phyloP scores from a whole-genome alignment of 1,284 basidiomycete species.

The Erythrobasidium hasegawianum region DNA sequence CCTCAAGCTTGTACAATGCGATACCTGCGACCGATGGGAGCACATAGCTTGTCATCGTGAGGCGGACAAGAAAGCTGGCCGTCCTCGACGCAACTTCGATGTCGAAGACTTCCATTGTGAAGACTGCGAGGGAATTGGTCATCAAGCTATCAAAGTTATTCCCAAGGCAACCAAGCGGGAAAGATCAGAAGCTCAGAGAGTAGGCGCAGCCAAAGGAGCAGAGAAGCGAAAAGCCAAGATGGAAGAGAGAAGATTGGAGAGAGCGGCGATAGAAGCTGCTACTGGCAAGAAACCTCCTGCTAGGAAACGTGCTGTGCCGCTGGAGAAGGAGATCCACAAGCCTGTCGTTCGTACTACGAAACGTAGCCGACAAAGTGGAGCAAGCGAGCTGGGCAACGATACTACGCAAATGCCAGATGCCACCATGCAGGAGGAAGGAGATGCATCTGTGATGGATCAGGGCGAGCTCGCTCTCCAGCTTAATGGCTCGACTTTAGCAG shows the following conservation, averaged over 20 bases:
- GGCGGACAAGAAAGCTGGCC: conserved; percentile 42
- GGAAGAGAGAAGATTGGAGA: conserved; percentile 13
- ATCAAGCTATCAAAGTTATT: conserved; percentile 7
- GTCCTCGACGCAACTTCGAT: conserved; percentile 38
- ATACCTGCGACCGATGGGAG: conserved; percentile 68
- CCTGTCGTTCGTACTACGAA: neutral
- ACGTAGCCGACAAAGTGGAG: neutral
- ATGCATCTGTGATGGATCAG: conserved; percentile 5
- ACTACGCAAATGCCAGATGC: neutral
- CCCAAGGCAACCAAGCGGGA: conserved; percentile 25
- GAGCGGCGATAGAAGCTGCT: conserved; percentile 25
- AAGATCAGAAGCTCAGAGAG: conserved; percentile 20
- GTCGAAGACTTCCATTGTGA: conserved; percentile 37
- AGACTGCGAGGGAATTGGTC: conserved; percentile 25
- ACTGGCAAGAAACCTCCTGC: neutral
- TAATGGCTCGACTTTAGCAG: neutral
- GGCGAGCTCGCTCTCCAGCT: conserved; percentile 6
- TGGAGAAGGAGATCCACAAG: neutral
- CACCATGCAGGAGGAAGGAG: neutral
- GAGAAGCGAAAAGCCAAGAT: conserved; percentile 23
- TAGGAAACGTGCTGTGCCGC: neutral
- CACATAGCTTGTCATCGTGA: conserved; percentile 48
- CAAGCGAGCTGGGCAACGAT: neutral
- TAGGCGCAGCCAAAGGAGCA: conserved; percentile 25
- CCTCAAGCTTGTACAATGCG: conserved; percentile 70